A percentile compares a stretch with the other conserved stretches of the same genome.
These are phyloP conservation scores for Coriolopsis trogii DNA, from an alignment of 1,284 basidiomycete species.

Conservation along the genomic window DNA sequence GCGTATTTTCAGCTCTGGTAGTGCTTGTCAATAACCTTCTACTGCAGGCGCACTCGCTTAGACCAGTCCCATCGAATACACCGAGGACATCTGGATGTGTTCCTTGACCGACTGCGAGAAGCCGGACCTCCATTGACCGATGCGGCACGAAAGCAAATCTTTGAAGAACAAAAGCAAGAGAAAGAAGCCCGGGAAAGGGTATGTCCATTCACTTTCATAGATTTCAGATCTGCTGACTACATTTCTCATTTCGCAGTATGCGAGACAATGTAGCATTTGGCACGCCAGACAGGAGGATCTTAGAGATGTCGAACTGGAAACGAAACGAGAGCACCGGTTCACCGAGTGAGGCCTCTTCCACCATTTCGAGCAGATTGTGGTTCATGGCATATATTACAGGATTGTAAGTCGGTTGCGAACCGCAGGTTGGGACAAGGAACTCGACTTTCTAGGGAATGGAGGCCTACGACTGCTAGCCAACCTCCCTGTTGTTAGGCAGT, in stretches of 20 bases:
- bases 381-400: background rate
- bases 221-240: too few species aligned
- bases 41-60: too few species aligned
- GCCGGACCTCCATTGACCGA: too few species aligned
- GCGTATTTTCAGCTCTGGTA: too few species aligned
- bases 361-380: background rate
- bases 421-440: slow-evolving; percentile 2
- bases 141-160: too few species aligned
- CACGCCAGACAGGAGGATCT: background rate
- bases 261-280: background rate
- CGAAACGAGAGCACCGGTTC: background rate
- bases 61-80: too few species aligned
- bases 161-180: too few species aligned
- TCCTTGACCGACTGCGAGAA: too few species aligned
- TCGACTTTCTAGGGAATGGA: slow-evolving; percentile 1
- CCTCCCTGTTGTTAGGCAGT: background rate
- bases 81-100: too few species aligned
- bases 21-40: too few species aligned
- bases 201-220: too few species aligned
- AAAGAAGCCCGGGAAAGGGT: too few species aligned
- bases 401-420: background rate
- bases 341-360: background rate
- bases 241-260: background rate
- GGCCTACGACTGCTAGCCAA: background rate
- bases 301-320: background rate